Evolutionary conservation across 2,329 filamentous ascomycete species (phyloP), one percentile per base, ranked within the genome.

Genomic region (Apiospora phragmitis): DNA sequence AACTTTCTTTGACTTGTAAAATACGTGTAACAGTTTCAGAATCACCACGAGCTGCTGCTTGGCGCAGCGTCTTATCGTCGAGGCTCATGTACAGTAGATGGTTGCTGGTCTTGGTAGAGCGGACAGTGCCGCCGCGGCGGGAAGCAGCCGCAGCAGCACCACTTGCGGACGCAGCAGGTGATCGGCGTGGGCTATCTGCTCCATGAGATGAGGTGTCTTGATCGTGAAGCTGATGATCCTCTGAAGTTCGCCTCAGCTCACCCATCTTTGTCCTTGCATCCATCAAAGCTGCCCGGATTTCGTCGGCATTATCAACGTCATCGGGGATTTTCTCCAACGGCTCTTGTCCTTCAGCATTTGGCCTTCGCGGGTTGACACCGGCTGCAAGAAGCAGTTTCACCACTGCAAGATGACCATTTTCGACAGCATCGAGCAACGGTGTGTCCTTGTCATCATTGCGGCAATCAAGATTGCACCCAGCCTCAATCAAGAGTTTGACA

Each of bases 381-480:
- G 95, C 92, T 70, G 92, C 90, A 2, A 99, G 85, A 43, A 99
- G 84, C 12, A 97, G 85, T 77, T 91, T 93, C 55, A 99, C 93
- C 4, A 98, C 95, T 24, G 93, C 93, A 9, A 97, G 80, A 78
- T 99, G 95, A 0, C 94, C 94, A 77, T 99, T 99, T 76, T 98
- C 96, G 38, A 98, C 94, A 6, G 96, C 96, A 83, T 99, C 96
- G 69, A 99, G 92, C 45, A 99, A 87, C 38, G 96, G 96, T 0
- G 96, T 98, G 77, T 99, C 96, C 77, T 94, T 94, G 76, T 94
- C 92, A 76, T 94, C 91, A 76, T 92, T 91, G 71, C 91, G 85
- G 76, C 88, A 95, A 77, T 98, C 93, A 65, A 96, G 87, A 70
- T 93, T 92, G 81, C 95, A 97, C 43, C 94, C 93, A 73, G 94